Evolutionary conservation across 2,329 filamentous ascomycete genomes (phyloP).

Genomic region (Tolypocladium inflatum): DNA sequence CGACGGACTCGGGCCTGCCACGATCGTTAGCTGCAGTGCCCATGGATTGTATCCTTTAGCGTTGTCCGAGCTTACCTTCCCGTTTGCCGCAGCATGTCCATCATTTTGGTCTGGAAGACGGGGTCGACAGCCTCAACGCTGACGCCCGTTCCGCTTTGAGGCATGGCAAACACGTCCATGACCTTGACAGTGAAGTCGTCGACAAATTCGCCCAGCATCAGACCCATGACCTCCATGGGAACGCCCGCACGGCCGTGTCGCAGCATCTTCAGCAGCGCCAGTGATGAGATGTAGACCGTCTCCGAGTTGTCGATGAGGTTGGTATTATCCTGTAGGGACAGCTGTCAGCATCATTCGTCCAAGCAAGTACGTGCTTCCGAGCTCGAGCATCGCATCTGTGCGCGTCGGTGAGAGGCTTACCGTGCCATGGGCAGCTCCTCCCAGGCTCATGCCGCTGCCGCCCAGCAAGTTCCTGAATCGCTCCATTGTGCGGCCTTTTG

Average conservation of each 20-base stretch:
- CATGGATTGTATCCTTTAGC: neutral
- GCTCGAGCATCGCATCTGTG: neutral
- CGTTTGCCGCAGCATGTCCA: conserved; percentile 98
- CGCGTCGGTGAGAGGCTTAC: conserved; percentile 18
- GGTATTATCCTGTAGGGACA: conserved; percentile 61
- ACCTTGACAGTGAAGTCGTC: conserved; percentile 98
- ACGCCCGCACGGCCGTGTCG: conserved; percentile 95
- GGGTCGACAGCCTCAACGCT: conserved; percentile 97
- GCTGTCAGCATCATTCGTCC: neutral
- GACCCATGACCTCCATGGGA: conserved; percentile 99
- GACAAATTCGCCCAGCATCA: conserved; percentile 98
- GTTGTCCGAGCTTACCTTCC: conserved; percentile 56
- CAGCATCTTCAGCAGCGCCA: conserved; percentile 96
- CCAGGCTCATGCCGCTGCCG: conserved; percentile 61
- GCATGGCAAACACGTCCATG: conserved; percentile 98
- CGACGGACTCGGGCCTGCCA: conserved; percentile 81
- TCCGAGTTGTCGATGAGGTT: conserved; percentile 98
- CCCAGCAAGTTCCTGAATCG: conserved; percentile 83
- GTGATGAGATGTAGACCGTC: conserved; percentile 97
- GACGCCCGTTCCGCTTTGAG: conserved; percentile 94
- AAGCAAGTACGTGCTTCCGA: neutral
- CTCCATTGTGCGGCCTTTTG: conserved; percentile 57
- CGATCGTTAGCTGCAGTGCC: conserved; percentile 5
- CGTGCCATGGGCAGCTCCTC: conserved; percentile 32
- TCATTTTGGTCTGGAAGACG: conserved; percentile 99